phyloP scores from a whole-genome alignment of 2,329 filamentous ascomycete species.

The Fusarium sacchari region DNA sequence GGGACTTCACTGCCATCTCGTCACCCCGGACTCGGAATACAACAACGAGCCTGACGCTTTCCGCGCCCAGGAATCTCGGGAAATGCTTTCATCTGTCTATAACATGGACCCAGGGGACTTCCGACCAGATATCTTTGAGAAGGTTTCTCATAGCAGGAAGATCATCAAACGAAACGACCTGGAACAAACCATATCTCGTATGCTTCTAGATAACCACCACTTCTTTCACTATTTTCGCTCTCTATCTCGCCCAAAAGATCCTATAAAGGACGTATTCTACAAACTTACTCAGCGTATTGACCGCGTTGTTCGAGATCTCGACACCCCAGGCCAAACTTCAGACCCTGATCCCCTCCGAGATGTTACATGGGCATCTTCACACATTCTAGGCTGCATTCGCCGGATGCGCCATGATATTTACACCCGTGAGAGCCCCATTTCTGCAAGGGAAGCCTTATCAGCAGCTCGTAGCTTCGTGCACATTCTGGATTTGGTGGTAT shows the following conservation, averaged over 20 bases:
- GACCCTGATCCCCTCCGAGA: constrained; percentile 49
- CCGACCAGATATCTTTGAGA: constrained; percentile 58
- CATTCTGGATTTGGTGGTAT: constrained; percentile 58
- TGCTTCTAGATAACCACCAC: constrained; percentile 63
- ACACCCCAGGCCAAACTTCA: constrained; percentile 31
- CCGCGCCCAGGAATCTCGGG: constrained; percentile 60
- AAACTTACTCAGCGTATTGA: constrained; percentile 59
- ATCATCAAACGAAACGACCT: constrained; percentile 58
- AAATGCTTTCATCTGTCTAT: constrained; percentile 61
- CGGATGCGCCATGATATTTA: constrained; percentile 57
- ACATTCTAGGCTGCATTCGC: constrained; percentile 55
- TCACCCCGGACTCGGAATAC: constrained; percentile 46
- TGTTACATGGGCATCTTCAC: constrained; percentile 61
- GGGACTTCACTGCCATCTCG: constrained; percentile 60
- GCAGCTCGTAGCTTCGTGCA: constrained; percentile 60
- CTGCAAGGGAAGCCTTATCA: constrained; percentile 52
- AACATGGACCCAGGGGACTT: constrained; percentile 53
- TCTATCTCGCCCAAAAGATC: constrained; percentile 56
- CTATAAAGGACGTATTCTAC: constrained; percentile 58
- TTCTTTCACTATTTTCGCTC: constrained; percentile 65
- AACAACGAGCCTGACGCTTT: constrained; percentile 47
- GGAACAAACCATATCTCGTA: constrained; percentile 62
- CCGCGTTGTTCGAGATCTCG: constrained; percentile 57
- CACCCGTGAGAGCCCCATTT: constrained; percentile 51
- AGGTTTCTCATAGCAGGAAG: constrained; percentile 44